Conservation (phyloP, 164 flowering plant species). For the Magnolia officinalis region DNA sequence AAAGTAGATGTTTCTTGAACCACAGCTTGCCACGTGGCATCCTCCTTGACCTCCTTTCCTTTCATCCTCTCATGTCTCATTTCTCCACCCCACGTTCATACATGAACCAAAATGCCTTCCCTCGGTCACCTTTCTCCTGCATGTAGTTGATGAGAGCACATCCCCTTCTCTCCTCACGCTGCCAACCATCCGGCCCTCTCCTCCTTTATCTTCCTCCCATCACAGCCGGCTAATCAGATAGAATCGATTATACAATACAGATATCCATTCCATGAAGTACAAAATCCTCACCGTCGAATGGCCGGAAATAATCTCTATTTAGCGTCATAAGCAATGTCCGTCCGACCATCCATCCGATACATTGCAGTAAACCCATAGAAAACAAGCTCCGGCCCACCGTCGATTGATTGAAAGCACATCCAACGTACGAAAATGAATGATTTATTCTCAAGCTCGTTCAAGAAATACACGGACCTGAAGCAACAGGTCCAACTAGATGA, state of each 20-base stretch:
- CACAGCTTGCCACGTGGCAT: background rate
- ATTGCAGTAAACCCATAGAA: background rate
- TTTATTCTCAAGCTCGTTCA: constrained; percentile 28
- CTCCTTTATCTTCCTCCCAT: background rate
- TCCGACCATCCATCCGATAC: no score
- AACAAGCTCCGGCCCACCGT: no score
- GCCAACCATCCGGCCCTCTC: background rate
- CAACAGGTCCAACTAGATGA: constrained; percentile 16
- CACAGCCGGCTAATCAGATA: background rate
- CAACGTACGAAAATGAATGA: constrained; percentile 27
- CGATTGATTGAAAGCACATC: background rate
- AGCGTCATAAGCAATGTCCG: background rate
- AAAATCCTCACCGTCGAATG: background rate
- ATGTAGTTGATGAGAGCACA: background rate
- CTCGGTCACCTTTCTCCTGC: background rate
- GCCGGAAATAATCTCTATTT: background rate
- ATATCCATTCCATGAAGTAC: background rate
- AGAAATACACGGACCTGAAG: constrained; percentile 31
- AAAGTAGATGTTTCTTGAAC: no score
- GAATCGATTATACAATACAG: background rate
- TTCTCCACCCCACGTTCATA: background rate
- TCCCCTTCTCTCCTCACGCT: background rate
- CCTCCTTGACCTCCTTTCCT: background rate
- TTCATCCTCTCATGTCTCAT: background rate
- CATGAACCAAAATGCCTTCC: background rate